A percentile compares a stretch with the other conserved stretches of the same genome.
Conservation (phyloP, 202 grass and related monocot species). For the Carex sylvatica region DNA sequence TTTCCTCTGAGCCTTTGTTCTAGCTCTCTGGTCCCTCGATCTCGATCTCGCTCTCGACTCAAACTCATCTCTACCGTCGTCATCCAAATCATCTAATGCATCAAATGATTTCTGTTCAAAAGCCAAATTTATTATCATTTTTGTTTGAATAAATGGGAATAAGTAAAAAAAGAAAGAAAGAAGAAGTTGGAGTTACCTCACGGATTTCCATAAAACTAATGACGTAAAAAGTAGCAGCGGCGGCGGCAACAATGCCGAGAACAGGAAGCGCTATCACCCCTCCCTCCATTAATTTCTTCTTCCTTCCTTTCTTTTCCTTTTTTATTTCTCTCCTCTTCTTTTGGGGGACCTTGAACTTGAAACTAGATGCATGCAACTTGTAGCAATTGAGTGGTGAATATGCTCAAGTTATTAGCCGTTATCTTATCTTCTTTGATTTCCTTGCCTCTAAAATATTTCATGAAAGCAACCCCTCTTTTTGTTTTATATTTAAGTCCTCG, state of each 20-base stretch:
- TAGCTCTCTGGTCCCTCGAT: conserved; percentile 50
- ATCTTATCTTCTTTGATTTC: no score
- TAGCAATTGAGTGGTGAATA: no score
- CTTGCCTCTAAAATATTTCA: no score
- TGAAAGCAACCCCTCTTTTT: no score
- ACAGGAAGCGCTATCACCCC: conserved; percentile 52
- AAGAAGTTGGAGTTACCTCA: conserved; percentile 41
- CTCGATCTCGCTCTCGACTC: conserved; percentile 19
- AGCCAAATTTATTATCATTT: not conserved
- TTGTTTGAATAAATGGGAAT: not conserved
- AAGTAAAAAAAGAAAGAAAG: not conserved
- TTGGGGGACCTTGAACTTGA: no score
- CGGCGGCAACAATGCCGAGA: conserved; percentile 57
- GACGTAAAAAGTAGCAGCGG: conserved; percentile 75
- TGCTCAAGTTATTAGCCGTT: no score
- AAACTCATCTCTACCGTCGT: conserved; percentile 30
- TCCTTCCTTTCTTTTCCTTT: not conserved
- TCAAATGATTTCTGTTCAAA: conserved; percentile 62
- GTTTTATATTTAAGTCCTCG: no score
- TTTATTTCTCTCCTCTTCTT: no score
- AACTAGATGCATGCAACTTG: no score
- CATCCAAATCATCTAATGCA: conserved; percentile 54
- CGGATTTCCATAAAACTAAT: conserved; percentile 79
- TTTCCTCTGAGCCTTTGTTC: conserved; percentile 53
- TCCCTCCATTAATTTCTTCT: conserved; percentile 41